phyloP scores from a whole-genome alignment of 305 asterid genomes.

The Fraxinus sp. region DNA sequence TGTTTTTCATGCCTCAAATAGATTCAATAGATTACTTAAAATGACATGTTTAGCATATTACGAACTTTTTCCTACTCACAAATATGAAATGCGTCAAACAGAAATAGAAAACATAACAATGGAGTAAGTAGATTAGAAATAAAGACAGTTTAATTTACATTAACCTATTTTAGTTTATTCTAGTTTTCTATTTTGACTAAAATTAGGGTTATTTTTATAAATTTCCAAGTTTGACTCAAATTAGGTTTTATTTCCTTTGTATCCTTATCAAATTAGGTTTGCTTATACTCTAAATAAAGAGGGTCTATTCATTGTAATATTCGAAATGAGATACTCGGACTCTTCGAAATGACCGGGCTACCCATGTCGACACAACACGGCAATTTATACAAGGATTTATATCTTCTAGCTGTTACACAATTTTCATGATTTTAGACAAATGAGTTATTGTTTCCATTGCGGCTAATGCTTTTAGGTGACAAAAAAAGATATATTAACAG shows the following conservation, averaged over 20 bases:
- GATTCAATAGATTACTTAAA: neutral
- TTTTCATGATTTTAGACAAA: too few species aligned
- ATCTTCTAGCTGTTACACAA: too few species aligned
- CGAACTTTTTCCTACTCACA: neutral
- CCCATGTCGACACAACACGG: too few species aligned
- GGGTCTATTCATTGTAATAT: neutral
- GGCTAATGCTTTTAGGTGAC: too few species aligned
- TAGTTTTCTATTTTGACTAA: neutral
- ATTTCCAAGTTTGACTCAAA: neutral
- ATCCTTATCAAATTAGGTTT: neutral
- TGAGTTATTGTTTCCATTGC: too few species aligned
- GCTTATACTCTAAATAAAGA: neutral
- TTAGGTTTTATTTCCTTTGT: neutral
- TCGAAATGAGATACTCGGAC: neutral
- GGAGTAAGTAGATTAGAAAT: neutral
- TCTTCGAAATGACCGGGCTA: too few species aligned
- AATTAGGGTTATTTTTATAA: neutral
- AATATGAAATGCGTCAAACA: neutral
- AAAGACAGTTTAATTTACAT: neutral
- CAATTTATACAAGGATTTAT: too few species aligned
- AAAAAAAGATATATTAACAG: too few species aligned
- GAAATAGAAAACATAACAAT: neutral
- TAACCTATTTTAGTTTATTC: neutral
- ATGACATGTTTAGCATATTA: neutral
- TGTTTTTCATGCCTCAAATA: neutral